Percentiles rank a stretch among this genome's conserved stretches.
Evolutionary conservation across 768 basidiomycete genomes (phyloP).

Genomic region (Tulasnella sp.): DNA sequence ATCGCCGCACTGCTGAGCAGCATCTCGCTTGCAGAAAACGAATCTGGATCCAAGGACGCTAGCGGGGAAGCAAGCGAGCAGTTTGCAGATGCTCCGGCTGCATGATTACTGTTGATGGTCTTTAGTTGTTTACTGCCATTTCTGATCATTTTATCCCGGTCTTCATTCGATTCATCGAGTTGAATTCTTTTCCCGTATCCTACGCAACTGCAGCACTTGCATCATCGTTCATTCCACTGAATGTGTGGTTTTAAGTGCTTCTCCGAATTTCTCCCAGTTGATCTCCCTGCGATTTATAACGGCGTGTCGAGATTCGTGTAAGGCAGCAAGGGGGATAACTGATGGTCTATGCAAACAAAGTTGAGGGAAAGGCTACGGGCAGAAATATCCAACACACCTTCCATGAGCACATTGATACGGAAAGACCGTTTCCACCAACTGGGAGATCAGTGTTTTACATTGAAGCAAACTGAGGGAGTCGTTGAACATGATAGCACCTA

Average conservation of each 20-base stretch:
- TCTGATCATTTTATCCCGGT: background rate
- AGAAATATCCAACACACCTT: conserved; percentile 39
- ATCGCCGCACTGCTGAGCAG: conserved; percentile 34
- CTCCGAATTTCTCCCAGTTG: conserved; percentile 2
- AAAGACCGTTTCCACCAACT: conserved; percentile 63
- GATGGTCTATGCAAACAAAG: conserved; percentile 39
- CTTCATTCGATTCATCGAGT: background rate
- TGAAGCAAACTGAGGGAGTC: conserved; percentile 62
- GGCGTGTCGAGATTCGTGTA: background rate
- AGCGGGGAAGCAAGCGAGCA: background rate
- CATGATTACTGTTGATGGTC: background rate
- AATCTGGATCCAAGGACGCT: background rate
- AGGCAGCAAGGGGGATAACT: conserved; percentile 41
- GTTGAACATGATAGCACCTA: conserved; percentile 98
- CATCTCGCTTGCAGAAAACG: background rate
- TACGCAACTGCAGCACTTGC: background rate
- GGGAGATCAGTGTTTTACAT: conserved; percentile 57
- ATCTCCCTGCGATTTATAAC: background rate
- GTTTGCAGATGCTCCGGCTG: background rate
- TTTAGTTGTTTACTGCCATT: background rate
- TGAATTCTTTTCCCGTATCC: background rate
- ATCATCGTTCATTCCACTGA: background rate
- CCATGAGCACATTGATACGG: conserved; percentile 98
- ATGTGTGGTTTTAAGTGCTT: background rate
- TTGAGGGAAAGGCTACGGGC: background rate